Evolutionary conservation across 2,329 filamentous ascomycete genomes (phyloP).

Genomic region (Camptophora hylomeconis): DNA sequence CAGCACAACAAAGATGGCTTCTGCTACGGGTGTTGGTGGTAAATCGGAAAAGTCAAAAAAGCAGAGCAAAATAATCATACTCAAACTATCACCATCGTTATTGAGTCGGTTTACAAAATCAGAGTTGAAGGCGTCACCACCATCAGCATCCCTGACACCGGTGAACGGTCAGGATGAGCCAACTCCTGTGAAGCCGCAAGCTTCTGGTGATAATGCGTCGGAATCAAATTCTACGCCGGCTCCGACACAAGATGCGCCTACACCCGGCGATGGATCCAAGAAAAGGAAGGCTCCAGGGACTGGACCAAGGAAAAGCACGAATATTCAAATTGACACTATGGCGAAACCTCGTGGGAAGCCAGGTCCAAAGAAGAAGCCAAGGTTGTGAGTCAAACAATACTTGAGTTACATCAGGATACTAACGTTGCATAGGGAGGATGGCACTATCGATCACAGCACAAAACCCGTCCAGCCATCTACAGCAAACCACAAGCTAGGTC

Average conservation of each 20-base stretch:
- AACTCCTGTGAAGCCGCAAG: slow-evolving; percentile 28
- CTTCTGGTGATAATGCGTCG: slow-evolving; percentile 24
- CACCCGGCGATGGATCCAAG: slow-evolving; percentile 44
- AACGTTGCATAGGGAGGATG: slow-evolving; percentile 33
- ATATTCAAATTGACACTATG: slow-evolving; percentile 40
- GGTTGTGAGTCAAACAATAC: slow-evolving; percentile 55
- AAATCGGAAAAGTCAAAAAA: slow-evolving; percentile 22
- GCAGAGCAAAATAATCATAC: slow-evolving; percentile 19
- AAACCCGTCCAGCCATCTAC: slow-evolving; percentile 38
- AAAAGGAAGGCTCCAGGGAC: slow-evolving; percentile 65
- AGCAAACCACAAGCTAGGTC: slow-evolving; percentile 66
- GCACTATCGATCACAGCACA: slow-evolving; percentile 29
- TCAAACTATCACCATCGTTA: slow-evolving; percentile 26
- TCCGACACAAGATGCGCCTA: slow-evolving; percentile 29
- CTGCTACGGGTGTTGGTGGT: slow-evolving; percentile 20
- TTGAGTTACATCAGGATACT: slow-evolving; percentile 5
- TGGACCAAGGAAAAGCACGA: slow-evolving; percentile 45
- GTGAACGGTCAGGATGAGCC: slow-evolving; percentile 19
- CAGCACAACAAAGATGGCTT: slow-evolving; percentile 17
- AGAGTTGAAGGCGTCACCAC: slow-evolving; percentile 21
- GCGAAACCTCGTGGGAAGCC: slow-evolving; percentile 74
- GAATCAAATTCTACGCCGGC: slow-evolving; percentile 25
- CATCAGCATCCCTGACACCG: slow-evolving; percentile 24
- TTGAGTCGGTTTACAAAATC: slow-evolving; percentile 23
- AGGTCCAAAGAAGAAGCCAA: slow-evolving; percentile 90